Percentiles rank a stretch among this genome's conserved stretches.
These are phyloP conservation scores for Naganishia liquefaciens DNA, from an alignment of 1,284 basidiomycete genomes.

Conservation along the genomic window DNA sequence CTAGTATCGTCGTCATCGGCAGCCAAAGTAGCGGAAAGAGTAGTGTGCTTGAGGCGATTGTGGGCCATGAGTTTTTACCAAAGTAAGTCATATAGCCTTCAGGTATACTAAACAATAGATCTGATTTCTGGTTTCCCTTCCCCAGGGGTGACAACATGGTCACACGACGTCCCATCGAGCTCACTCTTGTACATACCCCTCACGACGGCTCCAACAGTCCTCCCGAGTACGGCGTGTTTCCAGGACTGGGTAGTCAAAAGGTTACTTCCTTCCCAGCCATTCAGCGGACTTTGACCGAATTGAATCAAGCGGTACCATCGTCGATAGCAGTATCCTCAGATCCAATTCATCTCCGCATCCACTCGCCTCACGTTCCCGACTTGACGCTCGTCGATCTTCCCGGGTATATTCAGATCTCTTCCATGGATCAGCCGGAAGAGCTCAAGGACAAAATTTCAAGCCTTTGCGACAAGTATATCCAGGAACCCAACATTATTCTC, in stretches of 20 bases:
- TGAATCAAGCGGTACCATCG: constrained; percentile 89
- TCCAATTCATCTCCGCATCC: constrained; percentile 94
- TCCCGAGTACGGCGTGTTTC: constrained; percentile 91
- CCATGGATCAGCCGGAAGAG: constrained; percentile 91
- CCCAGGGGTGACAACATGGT: constrained; percentile 98
- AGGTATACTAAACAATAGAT: neutral
- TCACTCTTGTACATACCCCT: constrained; percentile 92
- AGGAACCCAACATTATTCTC: constrained; percentile 95
- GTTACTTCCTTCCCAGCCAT: constrained; percentile 87
- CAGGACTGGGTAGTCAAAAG: constrained; percentile 79
- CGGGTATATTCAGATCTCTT: constrained; percentile 93
- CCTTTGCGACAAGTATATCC: constrained; percentile 94
- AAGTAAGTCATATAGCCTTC: constrained; percentile 65
- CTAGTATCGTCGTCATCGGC: constrained; percentile 96
- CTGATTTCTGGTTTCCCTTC: constrained; percentile 6
- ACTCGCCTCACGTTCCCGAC: constrained; percentile 94
- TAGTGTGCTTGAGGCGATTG: constrained; percentile 94
- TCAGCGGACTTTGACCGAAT: constrained; percentile 87
- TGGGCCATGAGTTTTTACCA: constrained; percentile 96
- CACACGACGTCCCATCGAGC: constrained; percentile 93
- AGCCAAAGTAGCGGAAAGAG: constrained; percentile 98
- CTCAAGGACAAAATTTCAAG: constrained; percentile 88
- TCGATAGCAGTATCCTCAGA: constrained; percentile 88
- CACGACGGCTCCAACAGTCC: constrained; percentile 61
- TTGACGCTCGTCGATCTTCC: constrained; percentile 96